Evolutionary conservation across 2,329 filamentous ascomycete genomes (phyloP), one percentile per base, ranked within the genome.

Genomic region (Sporothrix variecibatus): DNA sequence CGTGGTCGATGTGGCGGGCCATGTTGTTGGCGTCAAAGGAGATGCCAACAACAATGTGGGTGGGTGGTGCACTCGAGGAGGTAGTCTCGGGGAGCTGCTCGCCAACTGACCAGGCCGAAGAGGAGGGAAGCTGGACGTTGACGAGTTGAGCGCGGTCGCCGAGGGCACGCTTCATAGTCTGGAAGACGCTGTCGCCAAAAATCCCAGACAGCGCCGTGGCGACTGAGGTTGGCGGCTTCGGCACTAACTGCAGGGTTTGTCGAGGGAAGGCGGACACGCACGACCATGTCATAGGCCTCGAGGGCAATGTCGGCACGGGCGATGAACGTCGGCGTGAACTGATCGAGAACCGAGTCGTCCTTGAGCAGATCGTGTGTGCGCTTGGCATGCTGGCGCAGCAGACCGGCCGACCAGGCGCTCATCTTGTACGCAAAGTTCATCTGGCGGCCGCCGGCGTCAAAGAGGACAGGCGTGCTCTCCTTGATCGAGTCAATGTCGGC

Each of bases 391-490:
- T 91, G 87, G 65, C 90, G 90, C 60, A 99, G 86, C 74, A 92
- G 82, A 31, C 84, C 84, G 77, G 95, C 97, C 9, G 95, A 96
- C 92, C 93, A 97, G 17, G 89, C 83, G 0, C 90, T 92, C 93
- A 98, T 97, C 82, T 97, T 98, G 84, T 92, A 98, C 6, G 97
- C 84, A 26, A 98, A 79, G 78, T 99, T 99, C 73, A 97, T 85
- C 40, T 90, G 89, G 76, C 93, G 88, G 31, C 86, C 85, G 0
- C 86, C 85, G 0, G 90, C 89, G 80, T 98, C 95, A 79, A 93
- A 97, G 68, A 98, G 85, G 40, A 95, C 87, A 0, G 96, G 95
- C 0, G 85, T 83, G 28, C 73, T 81, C 81, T 86, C 84, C 76
- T 82, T 82, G 75, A 84, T 79, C 34, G 79, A 15, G 15, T 78